Conservation (phyloP, 805 yeast species). For the Pichia cabralensis region DNA sequence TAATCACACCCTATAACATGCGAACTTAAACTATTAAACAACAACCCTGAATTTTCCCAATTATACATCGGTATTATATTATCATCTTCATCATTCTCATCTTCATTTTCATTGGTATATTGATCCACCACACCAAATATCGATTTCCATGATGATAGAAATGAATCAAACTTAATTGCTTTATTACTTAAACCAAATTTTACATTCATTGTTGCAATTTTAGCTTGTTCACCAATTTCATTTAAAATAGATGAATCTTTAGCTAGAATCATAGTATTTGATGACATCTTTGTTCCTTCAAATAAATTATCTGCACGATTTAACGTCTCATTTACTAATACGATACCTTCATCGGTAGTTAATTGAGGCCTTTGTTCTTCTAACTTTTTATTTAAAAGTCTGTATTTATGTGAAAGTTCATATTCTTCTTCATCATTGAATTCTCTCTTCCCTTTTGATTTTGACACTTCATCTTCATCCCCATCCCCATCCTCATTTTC, state of each 20-base stretch:
- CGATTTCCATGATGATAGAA: constrained; percentile 31
- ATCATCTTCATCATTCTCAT: neutral
- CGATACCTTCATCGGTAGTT: constrained; percentile 49
- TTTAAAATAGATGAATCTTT: constrained; percentile 57
- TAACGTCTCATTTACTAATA: constrained; percentile 35
- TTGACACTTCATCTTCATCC: constrained; percentile 2
- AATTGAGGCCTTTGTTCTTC: constrained; percentile 36
- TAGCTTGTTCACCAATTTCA: constrained; percentile 52
- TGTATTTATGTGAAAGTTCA: constrained; percentile 18
- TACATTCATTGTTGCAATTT: constrained; percentile 51
- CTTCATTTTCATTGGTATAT: constrained; percentile 5
- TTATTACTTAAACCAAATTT: constrained; percentile 47
- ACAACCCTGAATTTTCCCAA: constrained; percentile 51
- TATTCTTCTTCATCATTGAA: constrained; percentile 14
- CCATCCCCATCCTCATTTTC: constrained; percentile 1
- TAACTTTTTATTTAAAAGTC: constrained; percentile 17
- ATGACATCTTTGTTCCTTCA: constrained; percentile 28
- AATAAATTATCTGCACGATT: constrained; percentile 38
- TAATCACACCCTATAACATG: constrained; percentile 47
- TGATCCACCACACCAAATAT: constrained; percentile 21
- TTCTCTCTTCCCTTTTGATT: constrained; percentile 5
- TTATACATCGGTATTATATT: constrained; percentile 29
- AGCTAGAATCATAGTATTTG: constrained; percentile 35
- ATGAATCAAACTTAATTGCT: constrained; percentile 39
- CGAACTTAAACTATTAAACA: constrained; percentile 36